phyloP scores from a whole-genome alignment of 805 yeast species.

The Pichia cephalocereana region DNA sequence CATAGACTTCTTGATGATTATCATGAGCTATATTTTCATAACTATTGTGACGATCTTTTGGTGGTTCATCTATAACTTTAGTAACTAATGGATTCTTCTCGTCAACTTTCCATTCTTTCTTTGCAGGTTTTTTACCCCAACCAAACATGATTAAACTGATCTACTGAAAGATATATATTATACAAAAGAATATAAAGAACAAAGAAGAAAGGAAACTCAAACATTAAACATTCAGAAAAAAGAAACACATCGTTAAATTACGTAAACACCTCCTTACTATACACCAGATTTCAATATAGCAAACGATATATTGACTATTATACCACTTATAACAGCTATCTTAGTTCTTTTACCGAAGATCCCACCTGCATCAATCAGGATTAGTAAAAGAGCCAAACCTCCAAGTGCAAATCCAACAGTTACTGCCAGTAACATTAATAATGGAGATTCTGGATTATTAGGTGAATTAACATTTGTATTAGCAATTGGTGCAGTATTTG shows the following conservation, averaged over 20 bases:
- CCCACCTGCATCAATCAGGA: conserved; percentile 45
- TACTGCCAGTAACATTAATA: conserved; percentile 49
- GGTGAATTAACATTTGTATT: neutral
- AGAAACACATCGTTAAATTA: neutral
- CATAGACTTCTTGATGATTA: conserved; percentile 52
- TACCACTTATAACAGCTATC: conserved; percentile 66
- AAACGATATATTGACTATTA: conserved; percentile 57
- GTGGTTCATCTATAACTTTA: conserved; percentile 47
- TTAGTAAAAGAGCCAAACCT: conserved; percentile 52
- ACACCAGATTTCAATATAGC: conserved; percentile 40
- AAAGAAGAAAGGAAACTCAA: neutral
- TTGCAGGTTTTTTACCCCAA: conserved; percentile 17
- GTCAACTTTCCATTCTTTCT: conserved; percentile 22
- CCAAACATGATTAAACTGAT: conserved; percentile 18
- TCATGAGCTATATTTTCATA: conserved; percentile 37
- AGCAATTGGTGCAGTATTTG: conserved; percentile 3
- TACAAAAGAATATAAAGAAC: neutral
- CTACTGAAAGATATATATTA: neutral
- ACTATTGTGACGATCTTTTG: conserved; percentile 25
- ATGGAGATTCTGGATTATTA: neutral
- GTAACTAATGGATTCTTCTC: conserved; percentile 15
- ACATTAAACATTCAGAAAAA: neutral
- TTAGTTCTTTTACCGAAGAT: conserved; percentile 53
- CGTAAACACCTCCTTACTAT: neutral
- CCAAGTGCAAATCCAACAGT: conserved; percentile 72